Base-by-base conservation (phyloP, 176 grass and related monocot species). In the Musa acuminata region DNA sequence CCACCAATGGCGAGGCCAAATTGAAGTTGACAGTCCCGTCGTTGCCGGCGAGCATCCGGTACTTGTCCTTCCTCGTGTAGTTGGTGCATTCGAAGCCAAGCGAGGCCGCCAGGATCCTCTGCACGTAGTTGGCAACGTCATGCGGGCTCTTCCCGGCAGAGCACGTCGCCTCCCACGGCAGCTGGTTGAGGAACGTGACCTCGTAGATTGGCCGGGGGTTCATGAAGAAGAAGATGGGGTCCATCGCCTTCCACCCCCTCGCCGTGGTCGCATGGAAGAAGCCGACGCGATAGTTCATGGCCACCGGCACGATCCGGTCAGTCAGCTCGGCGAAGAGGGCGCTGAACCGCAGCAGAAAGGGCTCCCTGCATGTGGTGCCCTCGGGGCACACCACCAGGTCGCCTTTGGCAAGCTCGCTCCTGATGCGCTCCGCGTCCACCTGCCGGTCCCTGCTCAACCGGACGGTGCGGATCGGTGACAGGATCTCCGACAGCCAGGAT, bases 191-290 rank as follows among this genome's bases (percentile, higher is more conserved):
- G 69, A 99, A 99, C 8, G 86, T 99, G 17, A 99, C 86, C 88
- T 99, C 88, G 64, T 99, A 99, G 8, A 94, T 82, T 0, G 95
- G 95, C 35, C 89, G 69, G 8, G 90, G 90, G 75, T 99, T 93
- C 95, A 99, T 99, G 88, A 99, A 99, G 90, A 99, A 94, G 86
- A 94, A 99, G 71, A 99, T 91, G 4, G 95, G 95, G 59, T 99
- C 95, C 95, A 99, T 99, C 80, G 90, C 90, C 80, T 99, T 99
- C 78, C 86, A 99, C 22, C 91, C 91, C 22, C 90, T 76, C 53
- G 95, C 95, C 69, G 95, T 99, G 25, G 95, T 94, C 13, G 95
- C 90, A 78, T 99, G 88, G 86, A 99, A 99, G 8, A 99, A 82
- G 24, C 87, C 87, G 49, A 99, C 95, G 5, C 80, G 80, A 81